These are phyloP conservation scores for Pyrenochaeta sp. DNA, from an alignment of 2,329 filamentous ascomycete species.

Conservation along the genomic window DNA sequence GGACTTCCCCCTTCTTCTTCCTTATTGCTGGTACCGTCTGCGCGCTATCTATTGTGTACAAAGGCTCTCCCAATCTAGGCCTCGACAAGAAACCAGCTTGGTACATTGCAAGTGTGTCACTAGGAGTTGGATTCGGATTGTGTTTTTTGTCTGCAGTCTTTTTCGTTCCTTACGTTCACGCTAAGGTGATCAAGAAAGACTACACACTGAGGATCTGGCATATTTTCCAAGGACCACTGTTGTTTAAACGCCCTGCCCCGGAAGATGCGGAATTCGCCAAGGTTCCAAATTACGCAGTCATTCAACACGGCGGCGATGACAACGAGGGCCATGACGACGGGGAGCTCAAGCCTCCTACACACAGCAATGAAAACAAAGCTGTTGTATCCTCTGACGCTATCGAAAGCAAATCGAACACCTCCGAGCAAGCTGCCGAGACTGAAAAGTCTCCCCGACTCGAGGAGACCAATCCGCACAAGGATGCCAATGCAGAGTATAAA, in stretches of 20 bases:
- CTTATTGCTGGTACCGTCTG: constrained; percentile 76
- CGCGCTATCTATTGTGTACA: constrained; percentile 80
- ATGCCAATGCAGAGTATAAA: no score
- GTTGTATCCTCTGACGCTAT: constrained; percentile 47
- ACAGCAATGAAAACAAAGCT: constrained; percentile 41
- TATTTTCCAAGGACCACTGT: constrained; percentile 67
- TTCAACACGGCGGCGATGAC: no score
- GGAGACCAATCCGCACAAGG: no score
- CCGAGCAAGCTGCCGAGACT: constrained; percentile 34
- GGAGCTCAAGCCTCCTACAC: constrained; percentile 36
- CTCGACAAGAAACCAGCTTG: constrained; percentile 70
- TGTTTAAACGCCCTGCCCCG: constrained; percentile 62
- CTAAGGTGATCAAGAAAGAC: constrained; percentile 73
- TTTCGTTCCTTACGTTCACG: constrained; percentile 75
- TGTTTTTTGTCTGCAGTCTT: constrained; percentile 68
- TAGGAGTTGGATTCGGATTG: constrained; percentile 70
- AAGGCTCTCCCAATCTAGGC: constrained; percentile 74
- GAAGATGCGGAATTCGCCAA: constrained; percentile 61
- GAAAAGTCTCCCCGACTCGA: constrained; percentile 58
- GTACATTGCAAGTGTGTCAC: constrained; percentile 71
- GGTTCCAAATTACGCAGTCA: constrained; percentile 79
- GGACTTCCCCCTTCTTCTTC: constrained; percentile 78
- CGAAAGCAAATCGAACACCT: no score
- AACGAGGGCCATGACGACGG: no score
- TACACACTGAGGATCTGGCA: constrained; percentile 69